Conservation (phyloP, 345 rosid genomes). For the Nephelium lappaceum region DNA sequence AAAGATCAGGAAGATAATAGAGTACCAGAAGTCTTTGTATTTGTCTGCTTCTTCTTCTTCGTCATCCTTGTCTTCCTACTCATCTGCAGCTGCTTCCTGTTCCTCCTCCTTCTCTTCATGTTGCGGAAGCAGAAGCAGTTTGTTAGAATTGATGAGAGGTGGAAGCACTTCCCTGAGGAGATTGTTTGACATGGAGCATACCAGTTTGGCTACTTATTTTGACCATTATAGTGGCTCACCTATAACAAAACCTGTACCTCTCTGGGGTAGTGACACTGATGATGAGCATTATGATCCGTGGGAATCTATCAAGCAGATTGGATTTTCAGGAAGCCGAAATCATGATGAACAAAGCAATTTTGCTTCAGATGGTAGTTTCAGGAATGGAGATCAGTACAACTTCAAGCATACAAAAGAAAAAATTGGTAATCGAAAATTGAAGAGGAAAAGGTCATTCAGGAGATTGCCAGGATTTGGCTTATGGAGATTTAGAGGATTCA, state of each 20-base stretch:
- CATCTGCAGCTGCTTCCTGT: slow-evolving; percentile 18
- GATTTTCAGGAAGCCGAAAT: not conserved
- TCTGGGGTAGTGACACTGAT: slow-evolving; percentile 51
- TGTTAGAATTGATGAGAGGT: slow-evolving; percentile 47
- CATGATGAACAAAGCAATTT: slow-evolving; percentile 17
- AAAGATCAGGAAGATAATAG: slow-evolving; percentile 44
- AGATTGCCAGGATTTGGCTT: slow-evolving; percentile 46
- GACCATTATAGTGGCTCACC: slow-evolving; percentile 52
- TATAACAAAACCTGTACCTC: slow-evolving; percentile 34
- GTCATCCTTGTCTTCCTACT: slow-evolving; percentile 16
- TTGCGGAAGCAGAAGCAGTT: slow-evolving; percentile 26
- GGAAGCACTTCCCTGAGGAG: slow-evolving; percentile 51
- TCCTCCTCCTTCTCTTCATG: slow-evolving; percentile 32
- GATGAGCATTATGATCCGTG: slow-evolving; percentile 42
- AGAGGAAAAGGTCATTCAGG: slow-evolving; percentile 48
- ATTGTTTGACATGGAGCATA: slow-evolving; percentile 57
- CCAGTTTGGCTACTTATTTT: slow-evolving; percentile 48
- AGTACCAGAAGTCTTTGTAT: slow-evolving; percentile 48
- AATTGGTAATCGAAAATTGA: slow-evolving; percentile 26
- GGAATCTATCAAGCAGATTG: slow-evolving; percentile 32
- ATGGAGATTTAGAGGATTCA: slow-evolving; percentile 38
- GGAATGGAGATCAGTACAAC: slow-evolving; percentile 8
- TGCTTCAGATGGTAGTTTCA: slow-evolving; percentile 35
- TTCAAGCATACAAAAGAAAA: slow-evolving; percentile 2
- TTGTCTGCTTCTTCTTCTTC: slow-evolving; percentile 42